Conservation (phyloP, 768 basidiomycete genomes). For the Tricholoma sp. region DNA sequence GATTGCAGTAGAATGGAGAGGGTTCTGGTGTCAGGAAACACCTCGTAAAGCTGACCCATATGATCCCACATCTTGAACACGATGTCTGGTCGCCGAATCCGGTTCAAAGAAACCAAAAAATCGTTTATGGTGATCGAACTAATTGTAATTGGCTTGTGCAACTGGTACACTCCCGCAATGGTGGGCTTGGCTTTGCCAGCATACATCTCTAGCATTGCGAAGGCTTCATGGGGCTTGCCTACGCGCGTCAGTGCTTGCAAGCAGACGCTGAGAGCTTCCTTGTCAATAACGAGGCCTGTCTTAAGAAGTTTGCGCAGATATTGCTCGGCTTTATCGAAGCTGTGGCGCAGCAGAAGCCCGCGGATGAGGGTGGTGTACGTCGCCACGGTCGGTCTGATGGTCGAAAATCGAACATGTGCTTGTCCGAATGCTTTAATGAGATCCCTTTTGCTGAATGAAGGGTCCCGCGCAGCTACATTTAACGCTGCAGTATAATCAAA, state of each 20-base stretch:
- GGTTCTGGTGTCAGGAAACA: conserved; percentile 48
- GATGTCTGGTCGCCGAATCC: conserved; percentile 52
- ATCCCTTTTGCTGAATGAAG: conserved; percentile 3
- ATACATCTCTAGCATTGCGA: conserved; percentile 44
- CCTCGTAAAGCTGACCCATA: conserved; percentile 51
- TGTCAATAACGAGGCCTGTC: conserved; percentile 36
- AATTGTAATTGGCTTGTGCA: conserved; percentile 9
- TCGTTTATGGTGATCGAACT: conserved; percentile 27
- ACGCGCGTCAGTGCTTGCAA: conserved; percentile 42
- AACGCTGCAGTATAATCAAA: conserved; percentile 31
- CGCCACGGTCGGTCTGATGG: conserved; percentile 36
- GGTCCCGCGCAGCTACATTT: conserved; percentile 18
- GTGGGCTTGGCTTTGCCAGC: conserved; percentile 11
- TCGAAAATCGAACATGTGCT: neutral
- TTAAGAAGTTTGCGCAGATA: conserved; percentile 39
- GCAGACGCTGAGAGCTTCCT: conserved; percentile 43
- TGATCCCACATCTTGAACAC: conserved; percentile 68
- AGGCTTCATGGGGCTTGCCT: conserved; percentile 41
- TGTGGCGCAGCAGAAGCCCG: conserved; percentile 42
- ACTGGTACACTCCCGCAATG: neutral
- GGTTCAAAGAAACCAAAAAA: conserved; percentile 45
- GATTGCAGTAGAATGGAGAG: conserved; percentile 58
- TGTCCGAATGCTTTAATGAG: neutral
- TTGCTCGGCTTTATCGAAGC: conserved; percentile 32
- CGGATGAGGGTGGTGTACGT: conserved; percentile 53